Evolutionary conservation across 176 grass and related monocot species (phyloP).

Genomic region (Canna indica): DNA sequence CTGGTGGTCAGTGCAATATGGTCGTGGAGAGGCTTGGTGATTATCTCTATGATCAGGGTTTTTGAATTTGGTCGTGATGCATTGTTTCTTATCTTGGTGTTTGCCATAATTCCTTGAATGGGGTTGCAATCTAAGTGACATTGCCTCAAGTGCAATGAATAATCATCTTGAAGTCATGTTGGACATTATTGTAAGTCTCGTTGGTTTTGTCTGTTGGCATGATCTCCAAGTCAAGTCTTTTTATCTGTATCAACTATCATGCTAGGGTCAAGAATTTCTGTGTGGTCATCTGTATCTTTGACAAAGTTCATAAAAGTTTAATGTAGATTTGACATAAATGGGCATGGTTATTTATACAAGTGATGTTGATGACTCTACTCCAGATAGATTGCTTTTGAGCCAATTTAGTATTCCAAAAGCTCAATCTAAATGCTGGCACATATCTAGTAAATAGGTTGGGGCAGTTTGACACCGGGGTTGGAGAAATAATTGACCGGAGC

Average conservation of each 20-base stretch:
- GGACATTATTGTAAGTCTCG: background rate
- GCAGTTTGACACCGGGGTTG: no score
- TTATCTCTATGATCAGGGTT: conserved; percentile 1
- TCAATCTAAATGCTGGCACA: no score
- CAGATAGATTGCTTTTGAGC: no score
- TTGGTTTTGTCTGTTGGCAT: background rate
- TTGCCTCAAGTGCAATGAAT: background rate
- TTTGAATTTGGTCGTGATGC: background rate
- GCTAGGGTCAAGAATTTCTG: background rate
- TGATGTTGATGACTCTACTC: no score
- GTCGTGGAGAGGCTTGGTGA: conserved; percentile 1
- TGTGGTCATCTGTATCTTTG: background rate
- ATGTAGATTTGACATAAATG: conserved; percentile 1
- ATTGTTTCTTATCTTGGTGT: background rate
- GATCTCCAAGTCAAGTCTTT: background rate
- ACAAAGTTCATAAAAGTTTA: background rate
- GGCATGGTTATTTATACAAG: background rate
- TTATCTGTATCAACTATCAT: background rate
- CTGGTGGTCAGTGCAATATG: background rate
- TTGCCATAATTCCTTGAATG: background rate
- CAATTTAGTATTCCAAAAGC: no score
- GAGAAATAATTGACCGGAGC: no score
- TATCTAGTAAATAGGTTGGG: no score
- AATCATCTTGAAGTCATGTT: background rate
- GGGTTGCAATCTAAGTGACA: background rate